These are phyloP conservation scores for Rickenella mellea DNA, from an alignment of 768 basidiomycete genomes.

Conservation along the genomic window DNA sequence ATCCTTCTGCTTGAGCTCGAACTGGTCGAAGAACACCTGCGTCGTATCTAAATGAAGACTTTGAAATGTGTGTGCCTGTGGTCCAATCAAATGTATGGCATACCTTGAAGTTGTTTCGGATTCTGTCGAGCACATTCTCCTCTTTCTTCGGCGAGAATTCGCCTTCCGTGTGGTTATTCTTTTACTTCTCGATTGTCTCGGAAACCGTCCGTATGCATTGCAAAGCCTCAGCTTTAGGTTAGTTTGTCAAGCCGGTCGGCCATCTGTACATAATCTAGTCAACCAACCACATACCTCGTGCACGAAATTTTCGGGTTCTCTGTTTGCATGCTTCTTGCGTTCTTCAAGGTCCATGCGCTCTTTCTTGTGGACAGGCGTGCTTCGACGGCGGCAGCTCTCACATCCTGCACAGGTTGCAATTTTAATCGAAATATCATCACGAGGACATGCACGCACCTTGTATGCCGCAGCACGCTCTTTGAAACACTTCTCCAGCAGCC, in stretches of 20 bases:
- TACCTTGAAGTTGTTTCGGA: conserved; percentile 84
- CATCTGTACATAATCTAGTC: not conserved
- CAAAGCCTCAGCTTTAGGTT: conserved; percentile 49
- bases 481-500: conserved; percentile 59
- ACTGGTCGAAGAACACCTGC: conserved; percentile 85
- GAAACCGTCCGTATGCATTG: conserved; percentile 59
- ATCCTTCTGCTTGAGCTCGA: conserved; percentile 86
- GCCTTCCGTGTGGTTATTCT: conserved; percentile 54
- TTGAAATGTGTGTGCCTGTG: not conserved
- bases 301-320: conserved; percentile 78
- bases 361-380: conserved; percentile 74
- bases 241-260: conserved; percentile 43
- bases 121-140: conserved; percentile 74
- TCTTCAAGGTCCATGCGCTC: conserved; percentile 77
- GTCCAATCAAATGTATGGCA: conserved; percentile 3
- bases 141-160: conserved; percentile 65
- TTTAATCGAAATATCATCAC: conserved; percentile 3
- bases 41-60: conserved; percentile 69
- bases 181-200: conserved; percentile 63
- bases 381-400: conserved; percentile 61
- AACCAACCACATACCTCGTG: conserved; percentile 45
- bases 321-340: conserved; percentile 71
- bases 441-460: conserved; percentile 35
- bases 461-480: conserved; percentile 60
- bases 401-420: conserved; percentile 62